Evolutionary conservation across 352 stramenopile species (phyloP).

Genomic region (Phytophthora pseudosyringae): DNA sequence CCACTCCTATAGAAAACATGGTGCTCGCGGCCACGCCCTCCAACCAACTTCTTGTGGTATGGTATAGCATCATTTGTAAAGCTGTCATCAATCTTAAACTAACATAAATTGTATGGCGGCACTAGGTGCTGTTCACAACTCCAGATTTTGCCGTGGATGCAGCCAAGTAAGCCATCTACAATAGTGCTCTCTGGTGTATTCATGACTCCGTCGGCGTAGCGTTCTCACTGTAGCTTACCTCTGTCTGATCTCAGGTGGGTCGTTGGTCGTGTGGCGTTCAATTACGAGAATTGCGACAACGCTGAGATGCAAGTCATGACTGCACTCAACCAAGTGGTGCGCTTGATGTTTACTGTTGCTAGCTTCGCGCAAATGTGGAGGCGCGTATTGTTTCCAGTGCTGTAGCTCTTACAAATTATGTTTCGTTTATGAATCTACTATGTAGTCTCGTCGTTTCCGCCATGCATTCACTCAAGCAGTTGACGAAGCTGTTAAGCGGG

Average conservation of each 20-base stretch:
- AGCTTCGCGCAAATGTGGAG: neutral
- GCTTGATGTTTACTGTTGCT: slow-evolving; percentile 4
- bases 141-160: slow-evolving; percentile 29
- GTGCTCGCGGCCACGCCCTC: slow-evolving; percentile 47
- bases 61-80: neutral
- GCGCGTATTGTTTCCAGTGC: too few relatives aligned
- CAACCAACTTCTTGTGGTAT: slow-evolving; percentile 45
- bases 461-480: slow-evolving; percentile 43
- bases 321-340: slow-evolving; percentile 44
- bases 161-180: slow-evolving; percentile 40
- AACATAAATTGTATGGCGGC: neutral
- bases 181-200: neutral
- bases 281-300: slow-evolving; percentile 50
- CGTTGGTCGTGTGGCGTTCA: slow-evolving; percentile 42
- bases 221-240: neutral
- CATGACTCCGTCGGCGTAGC: neutral
- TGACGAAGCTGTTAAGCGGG: slow-evolving; percentile 43
- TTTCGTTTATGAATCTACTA: neutral
- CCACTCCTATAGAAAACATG: slow-evolving; percentile 55
- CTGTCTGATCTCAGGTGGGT: slow-evolving; percentile 36
- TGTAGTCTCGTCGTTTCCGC: slow-evolving; percentile 45
- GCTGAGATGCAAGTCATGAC: slow-evolving; percentile 36
- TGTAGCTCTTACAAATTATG: neutral
- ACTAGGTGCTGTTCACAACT: slow-evolving; percentile 48
- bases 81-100: neutral